Evolutionary conservation across 805 yeast genomes (phyloP).

Genomic region (Debaryomyces prosopidis): DNA sequence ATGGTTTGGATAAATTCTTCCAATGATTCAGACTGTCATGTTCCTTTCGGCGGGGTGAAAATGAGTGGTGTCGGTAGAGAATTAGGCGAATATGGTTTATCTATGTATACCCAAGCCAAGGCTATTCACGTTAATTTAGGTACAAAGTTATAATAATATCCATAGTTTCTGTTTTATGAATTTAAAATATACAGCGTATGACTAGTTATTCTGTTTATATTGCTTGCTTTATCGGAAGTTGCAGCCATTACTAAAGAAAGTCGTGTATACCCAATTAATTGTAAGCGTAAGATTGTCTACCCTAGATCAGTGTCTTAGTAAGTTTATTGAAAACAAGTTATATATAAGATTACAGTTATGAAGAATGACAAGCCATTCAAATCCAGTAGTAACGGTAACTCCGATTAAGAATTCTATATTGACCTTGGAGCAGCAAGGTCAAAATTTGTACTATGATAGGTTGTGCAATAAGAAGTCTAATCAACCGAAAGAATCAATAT

Average conservation of each 20-base stretch:
- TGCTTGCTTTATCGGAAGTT: too few relatives aligned
- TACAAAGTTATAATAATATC: constrained; percentile 26
- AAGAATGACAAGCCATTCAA: background rate
- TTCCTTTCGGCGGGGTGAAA: constrained; percentile 82
- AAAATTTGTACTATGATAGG: too few relatives aligned
- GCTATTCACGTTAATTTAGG: constrained; percentile 75
- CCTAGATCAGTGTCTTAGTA: too few relatives aligned
- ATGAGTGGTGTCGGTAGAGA: constrained; percentile 81
- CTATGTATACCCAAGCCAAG: constrained; percentile 71
- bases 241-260: too few relatives aligned
- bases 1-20: constrained; percentile 49
- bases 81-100: constrained; percentile 71
- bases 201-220: too few relatives aligned
- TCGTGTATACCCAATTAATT: too few relatives aligned
- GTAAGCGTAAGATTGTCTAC: too few relatives aligned
- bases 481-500: constrained; percentile 11
- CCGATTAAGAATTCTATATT: background rate
- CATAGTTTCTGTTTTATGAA: too few relatives aligned
- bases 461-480: background rate
- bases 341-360: background rate
- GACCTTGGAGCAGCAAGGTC: too few relatives aligned
- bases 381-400: background rate
- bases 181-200: too few relatives aligned
- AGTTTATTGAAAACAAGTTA: too few relatives aligned
- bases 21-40: constrained; percentile 41